phyloP scores from a whole-genome alignment of 1,284 basidiomycete genomes.

The Rhodotorula sp. region DNA sequence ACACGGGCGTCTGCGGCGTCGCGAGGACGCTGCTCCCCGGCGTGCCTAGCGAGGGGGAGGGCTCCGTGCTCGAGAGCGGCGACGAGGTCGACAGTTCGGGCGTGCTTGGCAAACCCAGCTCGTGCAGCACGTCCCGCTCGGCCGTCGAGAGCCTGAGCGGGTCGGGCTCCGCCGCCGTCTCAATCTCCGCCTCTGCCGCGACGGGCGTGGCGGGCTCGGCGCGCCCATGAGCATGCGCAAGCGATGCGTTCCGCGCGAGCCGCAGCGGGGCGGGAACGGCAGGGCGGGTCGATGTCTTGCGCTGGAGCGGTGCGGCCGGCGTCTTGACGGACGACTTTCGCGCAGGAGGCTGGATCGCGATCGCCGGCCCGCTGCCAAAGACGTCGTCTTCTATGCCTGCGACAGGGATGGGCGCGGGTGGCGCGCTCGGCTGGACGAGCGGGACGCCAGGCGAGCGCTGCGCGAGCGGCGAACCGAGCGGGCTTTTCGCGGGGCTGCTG shows the following conservation, averaged over 20 bases:
- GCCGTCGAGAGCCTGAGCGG: conserved; percentile 14
- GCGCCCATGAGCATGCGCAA: neutral
- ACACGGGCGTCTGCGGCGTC: conserved; percentile 14
- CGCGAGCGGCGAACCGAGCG: neutral
- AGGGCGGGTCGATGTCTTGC: neutral
- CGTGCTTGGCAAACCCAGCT: neutral
- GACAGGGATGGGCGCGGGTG: too few species aligned
- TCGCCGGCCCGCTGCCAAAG: neutral
- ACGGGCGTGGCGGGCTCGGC: neutral
- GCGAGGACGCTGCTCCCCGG: neutral
- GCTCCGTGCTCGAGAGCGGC: too few species aligned
- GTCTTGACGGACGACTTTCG: neutral
- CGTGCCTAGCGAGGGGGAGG: neutral
- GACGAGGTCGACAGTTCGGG: conserved; percentile 3
- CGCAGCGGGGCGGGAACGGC: conserved; percentile 4
- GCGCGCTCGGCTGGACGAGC: too few species aligned
- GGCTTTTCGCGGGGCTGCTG: neutral
- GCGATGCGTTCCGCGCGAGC: conserved; percentile 10
- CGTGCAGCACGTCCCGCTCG: conserved; percentile 15
- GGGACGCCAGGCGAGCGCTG: too few species aligned
- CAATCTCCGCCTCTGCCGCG: neutral
- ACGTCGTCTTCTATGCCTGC: neutral
- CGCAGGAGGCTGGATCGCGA: neutral
- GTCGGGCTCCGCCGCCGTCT: too few species aligned
- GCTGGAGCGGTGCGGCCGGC: neutral